Evolutionary conservation across 2,329 filamentous ascomycete genomes (phyloP).

Genomic region (Incumbomyces delicatus): DNA sequence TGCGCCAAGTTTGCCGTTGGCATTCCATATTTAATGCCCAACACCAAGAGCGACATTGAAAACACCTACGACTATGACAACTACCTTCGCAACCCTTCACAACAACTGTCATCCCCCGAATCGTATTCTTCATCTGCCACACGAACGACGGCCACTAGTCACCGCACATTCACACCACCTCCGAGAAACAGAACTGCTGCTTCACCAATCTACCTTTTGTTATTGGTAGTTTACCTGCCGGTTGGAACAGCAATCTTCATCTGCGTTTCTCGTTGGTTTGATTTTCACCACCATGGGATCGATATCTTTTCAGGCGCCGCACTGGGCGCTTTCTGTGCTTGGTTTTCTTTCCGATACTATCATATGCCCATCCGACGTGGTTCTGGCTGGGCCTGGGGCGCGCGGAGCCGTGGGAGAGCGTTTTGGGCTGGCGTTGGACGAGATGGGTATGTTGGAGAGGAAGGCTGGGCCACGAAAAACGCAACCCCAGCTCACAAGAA

Average conservation of each 20-base stretch:
- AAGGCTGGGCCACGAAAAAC: conserved; percentile 30
- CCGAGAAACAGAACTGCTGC: conserved; percentile 67
- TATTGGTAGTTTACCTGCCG: conserved; percentile 56
- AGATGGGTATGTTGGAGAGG: conserved; percentile 37
- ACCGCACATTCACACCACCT: conserved; percentile 24
- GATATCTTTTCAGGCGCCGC: conserved; percentile 79
- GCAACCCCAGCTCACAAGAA: background rate
- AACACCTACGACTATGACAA: conserved; percentile 4
- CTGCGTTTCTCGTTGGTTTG: conserved; percentile 72
- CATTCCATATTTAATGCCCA: conserved; percentile 26
- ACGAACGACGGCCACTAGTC: too few relatives aligned
- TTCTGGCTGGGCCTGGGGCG: conserved; percentile 83
- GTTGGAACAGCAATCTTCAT: conserved; percentile 71
- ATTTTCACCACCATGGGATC: conserved; percentile 86
- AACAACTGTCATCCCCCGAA: conserved; percentile 9
- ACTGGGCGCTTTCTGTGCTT: conserved; percentile 62
- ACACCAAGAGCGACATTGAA: background rate
- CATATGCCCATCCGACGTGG: conserved; percentile 70
- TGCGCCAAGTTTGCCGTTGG: conserved; percentile 48
- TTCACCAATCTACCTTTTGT: conserved; percentile 69
- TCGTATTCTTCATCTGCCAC: background rate
- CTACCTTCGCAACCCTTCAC: conserved; percentile 11
- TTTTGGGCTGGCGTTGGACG: conserved; percentile 60
- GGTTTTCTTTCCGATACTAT: conserved; percentile 74
- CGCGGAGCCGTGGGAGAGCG: conserved; percentile 59